Percentiles rank a stretch among this genome's conserved stretches.
Evolutionary conservation across 768 basidiomycete genomes (phyloP).

Genomic region (Hemileccinum rubropunctum): DNA sequence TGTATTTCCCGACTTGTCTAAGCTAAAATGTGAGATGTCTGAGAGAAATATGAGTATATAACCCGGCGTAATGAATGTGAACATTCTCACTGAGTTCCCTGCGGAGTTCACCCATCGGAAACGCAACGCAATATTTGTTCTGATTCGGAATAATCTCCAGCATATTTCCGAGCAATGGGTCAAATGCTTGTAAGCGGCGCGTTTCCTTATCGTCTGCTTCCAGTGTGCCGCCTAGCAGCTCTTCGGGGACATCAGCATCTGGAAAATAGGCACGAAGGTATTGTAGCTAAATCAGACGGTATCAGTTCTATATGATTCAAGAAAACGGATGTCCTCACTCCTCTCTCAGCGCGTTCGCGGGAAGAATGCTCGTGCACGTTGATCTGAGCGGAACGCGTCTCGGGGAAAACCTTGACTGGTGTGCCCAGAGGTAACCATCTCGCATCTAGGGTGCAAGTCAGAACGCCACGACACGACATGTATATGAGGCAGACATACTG

Average conservation of each 20-base stretch:
- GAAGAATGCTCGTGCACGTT: slow-evolving; percentile 31
- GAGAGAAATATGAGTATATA: slow-evolving; percentile 4
- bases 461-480: neutral
- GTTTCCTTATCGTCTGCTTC: slow-evolving; percentile 40
- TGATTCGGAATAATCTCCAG: slow-evolving; percentile 40
- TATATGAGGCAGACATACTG: slow-evolving; percentile 16
- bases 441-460: slow-evolving; percentile 24
- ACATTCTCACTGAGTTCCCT: slow-evolving; percentile 56
- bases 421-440: slow-evolving; percentile 33
- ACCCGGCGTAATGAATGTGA: neutral
- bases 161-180: slow-evolving; percentile 57
- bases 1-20: slow-evolving; percentile 14
- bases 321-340: slow-evolving; percentile 40
- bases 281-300: slow-evolving; percentile 47
- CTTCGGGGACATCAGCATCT: slow-evolving; percentile 70
- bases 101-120: slow-evolving; percentile 63
- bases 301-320: neutral
- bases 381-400: slow-evolving; percentile 43
- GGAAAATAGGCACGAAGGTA: slow-evolving; percentile 71
- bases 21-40: slow-evolving; percentile 52
- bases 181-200: slow-evolving; percentile 41
- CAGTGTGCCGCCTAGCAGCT: slow-evolving; percentile 59
- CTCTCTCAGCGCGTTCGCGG: slow-evolving; percentile 61
- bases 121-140: slow-evolving; percentile 40
- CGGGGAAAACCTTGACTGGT: slow-evolving; percentile 52